Evolutionary conservation across 192 early-diverging fungal species (phyloP).

Genomic region (Obelidium mucronatum): DNA sequence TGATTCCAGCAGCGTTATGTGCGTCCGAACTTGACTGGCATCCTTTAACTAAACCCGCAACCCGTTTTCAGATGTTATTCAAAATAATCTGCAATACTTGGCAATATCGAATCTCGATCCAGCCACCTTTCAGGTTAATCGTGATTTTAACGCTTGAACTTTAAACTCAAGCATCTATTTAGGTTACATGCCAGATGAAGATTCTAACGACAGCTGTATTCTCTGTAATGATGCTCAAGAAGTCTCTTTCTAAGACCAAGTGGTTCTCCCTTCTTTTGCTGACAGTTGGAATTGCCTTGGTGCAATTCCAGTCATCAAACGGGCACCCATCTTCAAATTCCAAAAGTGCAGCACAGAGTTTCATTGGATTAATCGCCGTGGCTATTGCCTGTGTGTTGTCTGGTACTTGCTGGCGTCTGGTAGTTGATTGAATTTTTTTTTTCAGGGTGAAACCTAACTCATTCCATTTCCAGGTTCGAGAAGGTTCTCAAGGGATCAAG

Average conservation of each 20-base stretch:
- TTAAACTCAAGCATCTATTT: not conserved
- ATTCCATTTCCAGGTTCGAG: conserved; percentile 78
- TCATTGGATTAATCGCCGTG: conserved; percentile 84
- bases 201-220: conserved; percentile 96
- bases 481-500: conserved; percentile 92
- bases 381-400: conserved; percentile 88
- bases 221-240: conserved; percentile 82
- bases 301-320: conserved; percentile 69
- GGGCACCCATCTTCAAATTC: conserved; percentile 52
- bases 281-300: conserved; percentile 88
- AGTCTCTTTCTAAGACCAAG: conserved; percentile 71
- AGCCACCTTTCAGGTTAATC: conserved; percentile 82
- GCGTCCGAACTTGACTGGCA: not conserved
- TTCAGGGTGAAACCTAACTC: too few species aligned
- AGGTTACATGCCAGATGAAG: conserved; percentile 96
- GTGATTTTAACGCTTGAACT: not conserved
- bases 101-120: conserved; percentile 88
- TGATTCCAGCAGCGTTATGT: conserved; percentile 81
- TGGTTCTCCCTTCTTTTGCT: conserved; percentile 87
- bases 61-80: conserved; percentile 77
- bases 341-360: conserved; percentile 40
- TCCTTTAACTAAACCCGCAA: not conserved
- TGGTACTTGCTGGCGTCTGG: conserved; percentile 97
- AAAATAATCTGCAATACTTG: conserved; percentile 97
- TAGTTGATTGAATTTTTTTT: too few species aligned